Evolutionary conservation across 345 rosid genomes (phyloP).

Genomic region (Gossypium herbaceum): DNA sequence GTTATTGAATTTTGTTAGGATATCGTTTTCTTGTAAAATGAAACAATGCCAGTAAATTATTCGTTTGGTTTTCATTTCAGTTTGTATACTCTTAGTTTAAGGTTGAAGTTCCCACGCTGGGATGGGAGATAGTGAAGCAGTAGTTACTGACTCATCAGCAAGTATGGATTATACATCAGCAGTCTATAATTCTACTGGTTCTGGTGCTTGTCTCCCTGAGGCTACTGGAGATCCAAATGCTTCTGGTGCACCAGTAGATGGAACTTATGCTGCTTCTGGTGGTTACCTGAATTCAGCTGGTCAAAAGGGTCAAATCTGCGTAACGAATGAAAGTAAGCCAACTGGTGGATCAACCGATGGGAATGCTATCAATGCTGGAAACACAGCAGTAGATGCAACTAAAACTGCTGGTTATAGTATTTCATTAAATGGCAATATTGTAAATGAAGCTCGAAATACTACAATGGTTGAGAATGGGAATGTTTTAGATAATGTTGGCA

Average conservation of each 20-base stretch:
- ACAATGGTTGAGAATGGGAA: slow-evolving; percentile 55
- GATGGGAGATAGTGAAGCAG: slow-evolving; percentile 71
- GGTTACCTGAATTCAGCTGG: slow-evolving; percentile 16
- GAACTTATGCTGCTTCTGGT: slow-evolving; percentile 16
- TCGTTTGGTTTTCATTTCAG: neutral
- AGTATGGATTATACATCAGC: slow-evolving; percentile 33
- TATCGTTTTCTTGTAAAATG: neutral
- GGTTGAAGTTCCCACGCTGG: neutral
- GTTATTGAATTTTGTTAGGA: neutral
- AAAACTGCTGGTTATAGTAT: slow-evolving; percentile 32
- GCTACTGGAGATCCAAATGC: slow-evolving; percentile 32
- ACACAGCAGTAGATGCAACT: slow-evolving; percentile 18
- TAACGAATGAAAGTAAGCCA: slow-evolving; percentile 22
- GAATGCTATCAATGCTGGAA: slow-evolving; percentile 22
- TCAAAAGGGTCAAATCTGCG: slow-evolving; percentile 24
- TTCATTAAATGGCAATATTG: slow-evolving; percentile 53
- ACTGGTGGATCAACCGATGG: slow-evolving; percentile 11
- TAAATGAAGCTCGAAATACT: slow-evolving; percentile 27
- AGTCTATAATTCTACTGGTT: slow-evolving; percentile 26
- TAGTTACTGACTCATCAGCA: slow-evolving; percentile 42
- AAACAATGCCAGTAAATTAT: neutral
- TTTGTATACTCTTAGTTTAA: neutral
- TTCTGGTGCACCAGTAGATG: slow-evolving; percentile 19
- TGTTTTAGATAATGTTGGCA: slow-evolving; percentile 37
- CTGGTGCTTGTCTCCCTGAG: slow-evolving; percentile 29